A percentile compares a stretch with the other conserved stretches of the same genome.
phyloP scores from a whole-genome alignment of 345 rosid species.

The Corchorus olitorius region DNA sequence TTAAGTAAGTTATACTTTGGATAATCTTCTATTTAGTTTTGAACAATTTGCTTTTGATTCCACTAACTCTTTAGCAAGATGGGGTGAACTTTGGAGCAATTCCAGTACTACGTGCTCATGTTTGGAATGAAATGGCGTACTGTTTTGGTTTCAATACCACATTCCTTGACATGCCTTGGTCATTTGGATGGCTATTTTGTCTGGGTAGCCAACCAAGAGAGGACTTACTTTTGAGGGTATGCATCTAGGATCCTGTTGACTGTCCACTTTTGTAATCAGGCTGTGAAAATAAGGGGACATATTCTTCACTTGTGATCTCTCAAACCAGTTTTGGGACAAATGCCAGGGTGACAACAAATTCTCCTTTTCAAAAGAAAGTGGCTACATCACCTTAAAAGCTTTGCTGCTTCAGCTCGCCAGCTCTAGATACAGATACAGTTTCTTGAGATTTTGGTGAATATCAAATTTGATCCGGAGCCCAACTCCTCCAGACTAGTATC shows the following conservation, averaged over 20 bases:
- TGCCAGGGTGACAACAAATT: slow-evolving; percentile 90
- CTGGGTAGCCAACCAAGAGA: not conserved
- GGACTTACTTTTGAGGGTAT: not conserved
- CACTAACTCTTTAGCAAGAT: not conserved
- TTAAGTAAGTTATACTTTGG: not conserved
- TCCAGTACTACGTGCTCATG: not conserved
- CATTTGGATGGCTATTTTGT: not conserved
- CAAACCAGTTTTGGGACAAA: not conserved
- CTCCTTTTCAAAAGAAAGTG: slow-evolving; percentile 97
- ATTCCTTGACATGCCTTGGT: not conserved
- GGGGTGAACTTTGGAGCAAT: not conserved
- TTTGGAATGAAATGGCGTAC: not conserved
- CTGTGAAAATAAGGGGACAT: not conserved
- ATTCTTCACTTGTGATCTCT: not conserved
- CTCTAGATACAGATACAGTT: slow-evolving; percentile 55
- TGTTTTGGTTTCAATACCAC: not conserved
- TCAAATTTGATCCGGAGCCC: slow-evolving; percentile 92
- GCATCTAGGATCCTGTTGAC: not conserved
- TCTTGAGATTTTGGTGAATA: slow-evolving; percentile 82
- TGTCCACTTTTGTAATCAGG: not conserved
- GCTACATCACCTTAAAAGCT: slow-evolving; percentile 74
- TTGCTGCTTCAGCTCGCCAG: slow-evolving; percentile 80
- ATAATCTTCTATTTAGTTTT: not conserved
- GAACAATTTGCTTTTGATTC: not conserved
- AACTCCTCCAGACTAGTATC: slow-evolving; percentile 81